Base-by-base conservation (phyloP, 805 yeast genomes). In the Vanderwaltozyma polyspora region DNA sequence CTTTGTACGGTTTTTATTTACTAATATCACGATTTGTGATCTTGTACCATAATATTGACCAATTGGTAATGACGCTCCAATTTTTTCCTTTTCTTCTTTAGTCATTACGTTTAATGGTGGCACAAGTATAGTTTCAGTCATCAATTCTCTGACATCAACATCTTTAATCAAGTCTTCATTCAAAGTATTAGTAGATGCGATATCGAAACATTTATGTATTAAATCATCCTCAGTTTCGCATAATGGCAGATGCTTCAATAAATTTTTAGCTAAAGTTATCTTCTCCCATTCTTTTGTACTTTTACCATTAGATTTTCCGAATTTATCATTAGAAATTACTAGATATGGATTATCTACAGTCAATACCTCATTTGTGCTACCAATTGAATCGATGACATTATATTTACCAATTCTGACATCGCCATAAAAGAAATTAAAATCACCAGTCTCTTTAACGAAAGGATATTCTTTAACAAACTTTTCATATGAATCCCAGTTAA, bases 21-120 rank as follows among this genome's bases (percentile, higher is more conserved):
- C 65, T 16, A 83, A 45, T 3, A 85, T 65, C 2, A 85, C 70
- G 0, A 94, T 84, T 53, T 86, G 95, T 0, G 95, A 82, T 35
- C 95, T 61, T 0, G 96, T 86, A 1, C 95, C 95, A 51, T 85
- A 87, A 46, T 64, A 75, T 16, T 63, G 55, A 0, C 85, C 84
- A 12, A 64, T 57, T n/a, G 56, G 45, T 14, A 42, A 38, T 4
- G 60, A 53, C 14, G 52, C 45, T 10, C 59, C 58, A 6, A 48
- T 29, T 22, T 44, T 47, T 14, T 60, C 52, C 28, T 56, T 46
- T 13, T 46, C 50, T 8, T 51, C 41, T 4, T 58, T 51, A 28
- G 55, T 45, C n/a, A 44, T 48, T 5, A 60, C 52, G 31, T 52
- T 52, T 27, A 81, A 48, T 0, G 85, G 84, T 2, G 94, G 94